A percentile compares a stretch with the other conserved stretches of the same genome.
These are phyloP conservation scores for Paulownia fortunei DNA, from an alignment of 257 asterid species.

Conservation along the genomic window DNA sequence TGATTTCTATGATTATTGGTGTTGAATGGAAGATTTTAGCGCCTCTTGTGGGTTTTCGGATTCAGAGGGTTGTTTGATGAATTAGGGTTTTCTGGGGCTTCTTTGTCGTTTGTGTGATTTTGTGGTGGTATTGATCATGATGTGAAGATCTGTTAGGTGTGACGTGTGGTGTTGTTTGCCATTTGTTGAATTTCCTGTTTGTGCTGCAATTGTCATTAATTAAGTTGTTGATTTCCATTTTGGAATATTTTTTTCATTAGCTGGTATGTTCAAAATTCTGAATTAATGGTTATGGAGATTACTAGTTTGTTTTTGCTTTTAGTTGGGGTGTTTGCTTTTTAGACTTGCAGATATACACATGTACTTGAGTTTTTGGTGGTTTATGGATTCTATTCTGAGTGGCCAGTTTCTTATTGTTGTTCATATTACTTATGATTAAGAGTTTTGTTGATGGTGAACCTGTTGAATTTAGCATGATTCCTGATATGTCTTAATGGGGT, in stretches of 20 bases:
- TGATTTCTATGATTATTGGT: constrained; percentile 34
- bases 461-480: constrained; percentile 6
- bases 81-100: constrained; percentile 37
- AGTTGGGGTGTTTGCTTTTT: constrained; percentile 9
- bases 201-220: constrained; percentile 22
- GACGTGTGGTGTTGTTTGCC: constrained; percentile 30
- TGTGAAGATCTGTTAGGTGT: constrained; percentile 38
- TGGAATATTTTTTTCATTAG: constrained; percentile 12
- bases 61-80: constrained; percentile 25
- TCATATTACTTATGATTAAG: neutral
- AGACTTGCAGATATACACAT: neutral
- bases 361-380: neutral
- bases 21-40: constrained; percentile 33
- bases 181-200: constrained; percentile 24
- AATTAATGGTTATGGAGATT: neutral
- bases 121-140: constrained; percentile 25
- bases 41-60: constrained; percentile 12
- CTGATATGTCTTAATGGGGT: constrained; percentile 3
- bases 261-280: constrained; percentile 5
- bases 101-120: constrained; percentile 11
- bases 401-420: constrained; percentile 10
- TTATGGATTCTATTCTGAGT: neutral
- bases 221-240: constrained; percentile 27
- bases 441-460: neutral
- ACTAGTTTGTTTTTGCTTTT: neutral